A percentile compares a stretch with the other conserved stretches of the same genome.
phyloP scores from a whole-genome alignment of 306 rosid species.

The Vigna trinervia region DNA sequence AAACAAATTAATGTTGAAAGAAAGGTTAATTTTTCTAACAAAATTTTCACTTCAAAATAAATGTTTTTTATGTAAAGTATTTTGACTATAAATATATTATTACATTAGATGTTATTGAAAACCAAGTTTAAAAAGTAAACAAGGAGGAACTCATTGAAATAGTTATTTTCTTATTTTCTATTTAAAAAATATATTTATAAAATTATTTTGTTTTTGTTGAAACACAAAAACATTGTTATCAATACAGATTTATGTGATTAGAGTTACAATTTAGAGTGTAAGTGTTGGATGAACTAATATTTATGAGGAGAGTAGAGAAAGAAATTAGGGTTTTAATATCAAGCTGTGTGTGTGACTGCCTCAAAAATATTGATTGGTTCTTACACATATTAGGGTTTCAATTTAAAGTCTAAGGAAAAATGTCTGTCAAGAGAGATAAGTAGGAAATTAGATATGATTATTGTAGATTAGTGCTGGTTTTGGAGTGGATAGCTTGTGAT shows the following conservation, averaged over 20 bases:
- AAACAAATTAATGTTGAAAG: no score
- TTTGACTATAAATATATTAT: neutral
- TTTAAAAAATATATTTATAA: neutral
- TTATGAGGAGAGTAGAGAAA: neutral
- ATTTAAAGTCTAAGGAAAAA: no score
- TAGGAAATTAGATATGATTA: no score
- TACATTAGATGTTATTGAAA: neutral
- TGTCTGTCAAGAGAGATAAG: no score
- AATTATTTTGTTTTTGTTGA: no score
- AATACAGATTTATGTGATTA: neutral
- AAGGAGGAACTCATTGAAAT: neutral
- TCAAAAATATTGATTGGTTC: no score
- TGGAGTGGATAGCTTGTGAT: neutral
- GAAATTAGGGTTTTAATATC: no score
- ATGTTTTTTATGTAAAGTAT: no score
- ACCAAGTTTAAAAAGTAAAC: neutral
- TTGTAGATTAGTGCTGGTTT: neutral
- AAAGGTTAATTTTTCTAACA: no score
- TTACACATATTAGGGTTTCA: no score
- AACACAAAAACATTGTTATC: neutral
- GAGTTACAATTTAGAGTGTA: neutral
- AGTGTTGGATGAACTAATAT: neutral
- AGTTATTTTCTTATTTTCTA: neutral
- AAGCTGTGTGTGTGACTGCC: no score
- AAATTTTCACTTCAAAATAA: no score